Percentiles rank a stretch among this genome's conserved stretches.
Evolutionary conservation across 139 green algal species (phyloP).

Genomic region (Micractinium conductrix): DNA sequence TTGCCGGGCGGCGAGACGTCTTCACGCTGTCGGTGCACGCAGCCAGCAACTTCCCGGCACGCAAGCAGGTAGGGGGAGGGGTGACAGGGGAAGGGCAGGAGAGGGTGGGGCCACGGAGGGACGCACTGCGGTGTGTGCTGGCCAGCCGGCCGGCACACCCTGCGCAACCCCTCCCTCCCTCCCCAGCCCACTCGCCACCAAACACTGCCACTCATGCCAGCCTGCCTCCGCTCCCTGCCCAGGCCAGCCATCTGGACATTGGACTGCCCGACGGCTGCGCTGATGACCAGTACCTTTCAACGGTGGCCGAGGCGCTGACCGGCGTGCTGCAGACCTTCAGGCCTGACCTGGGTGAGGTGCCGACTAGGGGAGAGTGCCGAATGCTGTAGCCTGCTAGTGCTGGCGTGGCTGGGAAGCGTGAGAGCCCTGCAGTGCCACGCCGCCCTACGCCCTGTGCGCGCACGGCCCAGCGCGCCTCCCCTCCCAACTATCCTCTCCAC

Average conservation of each 20-base stretch:
- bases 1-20: slow-evolving; percentile 44
- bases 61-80: slow-evolving; percentile 67
- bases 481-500: too few relatives aligned
- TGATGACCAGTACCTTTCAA: slow-evolving; percentile 66
- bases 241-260: slow-evolving; percentile 72
- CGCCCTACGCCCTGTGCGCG: too few relatives aligned
- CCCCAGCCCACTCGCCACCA: too few relatives aligned
- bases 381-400: too few relatives aligned
- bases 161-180: too few relatives aligned
- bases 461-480: too few relatives aligned
- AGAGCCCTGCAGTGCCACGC: too few relatives aligned
- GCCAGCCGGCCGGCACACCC: neutral
- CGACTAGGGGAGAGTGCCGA: too few relatives aligned
- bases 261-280: slow-evolving; percentile 68
- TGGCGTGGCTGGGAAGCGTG: too few relatives aligned
- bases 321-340: slow-evolving; percentile 58
- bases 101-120: neutral
- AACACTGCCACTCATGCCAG: neutral
- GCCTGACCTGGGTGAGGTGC: slow-evolving; percentile 63
- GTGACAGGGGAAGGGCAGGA: neutral
- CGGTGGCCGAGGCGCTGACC: slow-evolving; percentile 55
- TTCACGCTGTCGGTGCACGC: slow-evolving; percentile 85
- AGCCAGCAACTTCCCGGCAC: slow-evolving; percentile 84
- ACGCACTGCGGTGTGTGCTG: neutral
- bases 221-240: neutral